A percentile compares a stretch with the other conserved stretches of the same genome.
These are phyloP conservation scores for Pseudohalonectria lignicola DNA, from an alignment of 2,329 filamentous ascomycete genomes.

Conservation along the genomic window DNA sequence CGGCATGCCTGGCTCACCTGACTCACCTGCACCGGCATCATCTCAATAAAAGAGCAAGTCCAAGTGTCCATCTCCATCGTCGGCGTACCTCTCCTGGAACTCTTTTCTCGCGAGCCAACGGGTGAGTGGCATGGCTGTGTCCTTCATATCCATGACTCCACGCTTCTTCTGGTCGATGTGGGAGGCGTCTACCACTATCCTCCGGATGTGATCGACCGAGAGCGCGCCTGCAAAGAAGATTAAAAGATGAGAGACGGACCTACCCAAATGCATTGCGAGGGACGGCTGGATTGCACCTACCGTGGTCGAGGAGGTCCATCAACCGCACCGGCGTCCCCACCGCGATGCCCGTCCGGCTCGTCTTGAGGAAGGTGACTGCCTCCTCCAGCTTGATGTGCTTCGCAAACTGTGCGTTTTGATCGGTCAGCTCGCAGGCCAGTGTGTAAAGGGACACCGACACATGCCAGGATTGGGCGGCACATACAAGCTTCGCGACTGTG, in stretches of 20 bases:
- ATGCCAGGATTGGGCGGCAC: too few species aligned
- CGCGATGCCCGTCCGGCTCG: constrained; percentile 65
- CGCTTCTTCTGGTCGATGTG: constrained; percentile 93
- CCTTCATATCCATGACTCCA: constrained; percentile 89
- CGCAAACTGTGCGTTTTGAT: constrained; percentile 49
- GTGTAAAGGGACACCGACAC: too few species aligned
- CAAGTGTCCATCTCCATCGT: constrained; percentile 40
- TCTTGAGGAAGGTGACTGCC: constrained; percentile 64
- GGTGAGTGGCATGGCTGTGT: constrained; percentile 73
- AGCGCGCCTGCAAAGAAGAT: constrained; percentile 46
- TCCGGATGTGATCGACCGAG: constrained; percentile 58
- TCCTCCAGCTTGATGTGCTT: constrained; percentile 97
- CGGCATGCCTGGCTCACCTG: too few species aligned
- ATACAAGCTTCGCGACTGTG: constrained; percentile 68
- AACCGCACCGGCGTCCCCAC: constrained; percentile 83
- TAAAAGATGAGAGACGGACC: not conserved
- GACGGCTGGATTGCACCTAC: too few species aligned
- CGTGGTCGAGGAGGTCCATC: constrained; percentile 71
- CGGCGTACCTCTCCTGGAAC: constrained; percentile 54
- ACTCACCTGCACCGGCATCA: too few species aligned
- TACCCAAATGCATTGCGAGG: too few species aligned
- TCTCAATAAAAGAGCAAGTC: constrained; percentile 54
- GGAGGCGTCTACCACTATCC: constrained; percentile 81
- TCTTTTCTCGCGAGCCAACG: constrained; percentile 60
- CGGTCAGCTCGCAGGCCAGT: too few species aligned